A percentile compares a stretch with the other conserved stretches of the same genome.
phyloP scores from a whole-genome alignment of 495 filamentous ascomycete species.

The Penicillium dipodomyicola region DNA sequence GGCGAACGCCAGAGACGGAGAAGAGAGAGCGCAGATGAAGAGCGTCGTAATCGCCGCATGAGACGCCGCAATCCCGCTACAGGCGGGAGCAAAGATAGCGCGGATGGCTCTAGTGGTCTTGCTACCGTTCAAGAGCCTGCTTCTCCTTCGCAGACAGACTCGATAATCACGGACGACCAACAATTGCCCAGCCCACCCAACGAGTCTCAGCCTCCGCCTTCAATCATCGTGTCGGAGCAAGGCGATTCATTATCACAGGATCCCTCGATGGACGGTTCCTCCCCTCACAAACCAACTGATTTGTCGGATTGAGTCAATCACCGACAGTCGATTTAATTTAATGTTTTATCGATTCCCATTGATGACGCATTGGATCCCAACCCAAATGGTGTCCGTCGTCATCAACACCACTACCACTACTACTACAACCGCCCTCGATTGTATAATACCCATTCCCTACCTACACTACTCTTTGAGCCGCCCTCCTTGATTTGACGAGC shows the following conservation, averaged over 20 bases:
- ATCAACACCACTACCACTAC: conserved; percentile 12
- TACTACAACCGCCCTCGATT: conserved; percentile 24
- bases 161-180: conserved; percentile 24
- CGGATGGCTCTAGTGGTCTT: conserved; percentile 35
- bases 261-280: conserved; percentile 25
- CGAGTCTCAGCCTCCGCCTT: conserved; percentile 31
- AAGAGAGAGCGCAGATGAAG: conserved; percentile 69
- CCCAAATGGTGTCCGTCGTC: background rate
- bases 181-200: conserved; percentile 30
- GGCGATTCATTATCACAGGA: conserved; percentile 22
- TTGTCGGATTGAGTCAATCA: conserved; percentile 27
- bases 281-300: conserved; percentile 31
- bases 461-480: conserved; percentile 15
- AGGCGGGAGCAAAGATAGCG: conserved; percentile 48
- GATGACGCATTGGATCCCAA: conserved; percentile 32
- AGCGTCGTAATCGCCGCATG: conserved; percentile 58
- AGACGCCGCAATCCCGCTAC: conserved; percentile 53
- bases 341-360: conserved; percentile 41
- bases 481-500: conserved; percentile 31
- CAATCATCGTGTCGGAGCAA: conserved; percentile 45
- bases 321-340: conserved; percentile 30
- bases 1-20: conserved; percentile 60
- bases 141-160: conserved; percentile 29
- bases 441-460: conserved; percentile 28
- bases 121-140: conserved; percentile 36